Evolutionary conservation across 1,284 basidiomycete genomes (phyloP).

Genomic region (Sporisorium scitamineum): DNA sequence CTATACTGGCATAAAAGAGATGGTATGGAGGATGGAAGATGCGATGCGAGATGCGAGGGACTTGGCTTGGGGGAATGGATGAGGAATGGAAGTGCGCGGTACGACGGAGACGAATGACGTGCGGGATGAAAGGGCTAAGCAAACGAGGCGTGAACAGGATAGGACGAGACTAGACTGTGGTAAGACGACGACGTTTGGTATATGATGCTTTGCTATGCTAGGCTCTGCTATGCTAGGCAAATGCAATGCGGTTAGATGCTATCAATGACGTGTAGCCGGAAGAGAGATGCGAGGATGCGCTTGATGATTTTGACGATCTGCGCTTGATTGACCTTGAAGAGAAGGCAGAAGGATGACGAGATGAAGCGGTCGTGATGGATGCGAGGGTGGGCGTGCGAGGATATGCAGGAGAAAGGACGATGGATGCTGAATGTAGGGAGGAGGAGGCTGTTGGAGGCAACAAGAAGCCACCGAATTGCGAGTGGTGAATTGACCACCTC

Average conservation of each 20-base stretch:
- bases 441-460: background rate
- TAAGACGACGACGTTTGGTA: background rate
- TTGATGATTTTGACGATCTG: background rate
- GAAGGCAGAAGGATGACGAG: background rate
- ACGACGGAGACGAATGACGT: background rate
- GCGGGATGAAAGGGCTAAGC: slow-evolving; percentile 9
- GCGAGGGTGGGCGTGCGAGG: background rate
- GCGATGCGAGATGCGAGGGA: slow-evolving; percentile 21
- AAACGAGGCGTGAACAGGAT: background rate
- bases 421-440: slow-evolving; percentile 9
- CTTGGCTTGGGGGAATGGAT: background rate
- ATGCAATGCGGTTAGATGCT: slow-evolving; percentile 23
- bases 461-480: slow-evolving; percentile 8
- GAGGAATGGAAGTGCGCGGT: background rate
- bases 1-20: slow-evolving; percentile 2
- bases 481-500: background rate
- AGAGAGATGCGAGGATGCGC: background rate
- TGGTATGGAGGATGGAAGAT: slow-evolving; percentile 4
- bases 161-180: slow-evolving; percentile 1
- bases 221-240: slow-evolving; percentile 5
- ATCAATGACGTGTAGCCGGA: background rate
- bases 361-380: slow-evolving; percentile 8
- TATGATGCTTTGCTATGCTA: slow-evolving; percentile 13
- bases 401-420: slow-evolving; percentile 9
- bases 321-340: background rate